Percentiles rank a stretch among this genome's conserved stretches.
phyloP scores from a whole-genome alignment of 228 moss, liverwort and hornwort genomes.

The Sphagnum fallax region DNA sequence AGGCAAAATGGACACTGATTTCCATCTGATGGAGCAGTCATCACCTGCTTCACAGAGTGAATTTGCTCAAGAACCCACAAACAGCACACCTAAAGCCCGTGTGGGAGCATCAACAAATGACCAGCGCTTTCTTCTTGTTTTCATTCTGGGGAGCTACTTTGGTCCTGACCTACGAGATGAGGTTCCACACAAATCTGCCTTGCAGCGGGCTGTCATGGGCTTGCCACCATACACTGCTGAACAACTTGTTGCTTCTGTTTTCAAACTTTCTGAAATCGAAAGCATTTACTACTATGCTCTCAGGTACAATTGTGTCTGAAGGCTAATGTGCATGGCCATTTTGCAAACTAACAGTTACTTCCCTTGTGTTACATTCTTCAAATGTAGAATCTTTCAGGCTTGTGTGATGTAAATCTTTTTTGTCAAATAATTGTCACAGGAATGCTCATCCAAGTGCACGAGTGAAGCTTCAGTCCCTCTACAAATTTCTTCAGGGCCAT shows the following conservation, averaged over 20 bases:
- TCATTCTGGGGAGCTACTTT: constrained; percentile 91
- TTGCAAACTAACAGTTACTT: no score
- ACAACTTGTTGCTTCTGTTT: constrained; percentile 78
- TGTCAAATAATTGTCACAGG: constrained; percentile 5
- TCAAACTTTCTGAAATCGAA: constrained; percentile 95
- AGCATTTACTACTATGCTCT: constrained; percentile 88
- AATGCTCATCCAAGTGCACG: constrained; percentile 92
- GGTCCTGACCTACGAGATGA: constrained; percentile 90
- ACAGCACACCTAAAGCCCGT: constrained; percentile 39
- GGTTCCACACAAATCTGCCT: constrained; percentile 78
- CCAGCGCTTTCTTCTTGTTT: constrained; percentile 86
- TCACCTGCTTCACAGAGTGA: constrained; percentile 46
- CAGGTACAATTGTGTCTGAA: constrained; percentile 14
- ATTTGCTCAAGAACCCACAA: constrained; percentile 39
- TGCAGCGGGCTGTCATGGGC: constrained; percentile 69
- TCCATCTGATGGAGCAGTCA: constrained; percentile 44
- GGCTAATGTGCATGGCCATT: background rate
- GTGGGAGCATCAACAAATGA: constrained; percentile 93
- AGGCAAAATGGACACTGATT: constrained; percentile 44
- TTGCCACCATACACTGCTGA: constrained; percentile 68
- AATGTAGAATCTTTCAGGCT: no score
- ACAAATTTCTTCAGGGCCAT: constrained; percentile 95
- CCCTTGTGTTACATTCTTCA: no score
- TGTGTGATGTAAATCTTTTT: no score
- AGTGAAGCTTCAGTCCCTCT: constrained; percentile 94